Conservation (phyloP, 148 eudicot species). For the Chenopodium quinoa region DNA sequence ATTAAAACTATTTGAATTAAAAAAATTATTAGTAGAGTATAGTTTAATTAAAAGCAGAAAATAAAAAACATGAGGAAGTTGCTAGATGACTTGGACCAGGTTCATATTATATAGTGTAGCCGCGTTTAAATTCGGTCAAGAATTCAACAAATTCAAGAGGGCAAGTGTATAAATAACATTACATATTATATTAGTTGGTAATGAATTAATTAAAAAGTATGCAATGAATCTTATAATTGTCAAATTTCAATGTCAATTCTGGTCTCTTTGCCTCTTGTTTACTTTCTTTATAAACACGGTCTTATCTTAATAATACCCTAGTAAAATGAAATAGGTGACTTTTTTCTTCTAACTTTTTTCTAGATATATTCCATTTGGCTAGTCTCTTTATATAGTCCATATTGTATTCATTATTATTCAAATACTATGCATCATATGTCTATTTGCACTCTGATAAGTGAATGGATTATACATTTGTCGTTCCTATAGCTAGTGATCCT, state of each 20-base stretch:
- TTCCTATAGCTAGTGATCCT: too few species aligned
- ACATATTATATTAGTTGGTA: too few species aligned
- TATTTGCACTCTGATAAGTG: too few species aligned
- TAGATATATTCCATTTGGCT: background rate
- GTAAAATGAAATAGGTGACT: background rate
- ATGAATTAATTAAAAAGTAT: background rate
- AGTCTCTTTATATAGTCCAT: too few species aligned
- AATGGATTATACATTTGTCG: too few species aligned
- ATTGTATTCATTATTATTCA: too few species aligned
- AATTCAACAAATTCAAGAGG: too few species aligned
- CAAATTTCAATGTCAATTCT: constrained; percentile 23
- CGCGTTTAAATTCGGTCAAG: constrained; percentile 14
- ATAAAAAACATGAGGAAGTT: constrained; percentile 7
- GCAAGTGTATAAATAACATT: too few species aligned
- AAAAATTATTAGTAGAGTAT: background rate
- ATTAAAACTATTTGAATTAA: background rate
- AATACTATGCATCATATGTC: too few species aligned
- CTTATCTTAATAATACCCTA: background rate
- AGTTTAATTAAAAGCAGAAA: too few species aligned
- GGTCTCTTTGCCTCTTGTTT: constrained; percentile 4
- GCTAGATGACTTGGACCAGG: constrained; percentile 23
- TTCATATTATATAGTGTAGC: background rate
- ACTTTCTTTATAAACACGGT: background rate
- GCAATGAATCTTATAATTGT: constrained; percentile 17
- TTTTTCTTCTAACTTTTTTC: background rate